Evolutionary conservation across 768 basidiomycete species (phyloP).

Genomic region (Rickenella mellea): DNA sequence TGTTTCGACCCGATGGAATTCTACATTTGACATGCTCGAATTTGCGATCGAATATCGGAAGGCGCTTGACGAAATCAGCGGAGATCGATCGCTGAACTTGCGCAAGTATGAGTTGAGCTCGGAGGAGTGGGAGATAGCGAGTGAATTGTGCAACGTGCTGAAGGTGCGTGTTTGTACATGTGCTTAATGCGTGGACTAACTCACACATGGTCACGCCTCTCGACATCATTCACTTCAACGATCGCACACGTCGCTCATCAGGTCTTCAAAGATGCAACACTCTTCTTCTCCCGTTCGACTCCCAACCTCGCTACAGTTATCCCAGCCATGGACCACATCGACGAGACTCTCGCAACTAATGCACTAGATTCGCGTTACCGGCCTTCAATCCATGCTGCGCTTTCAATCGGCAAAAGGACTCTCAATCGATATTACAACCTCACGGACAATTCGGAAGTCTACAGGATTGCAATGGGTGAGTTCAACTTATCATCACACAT

Average conservation of each 20-base stretch:
- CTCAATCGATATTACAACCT: conserved; percentile 17
- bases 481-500: too few species aligned
- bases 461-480: conserved; percentile 20
- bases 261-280: conserved; percentile 14
- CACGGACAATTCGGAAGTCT: conserved; percentile 15
- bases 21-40: conserved; percentile 12
- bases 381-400: conserved; percentile 4
- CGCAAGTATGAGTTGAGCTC: conserved; percentile 6
- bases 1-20: conserved; percentile 19
- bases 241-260: neutral
- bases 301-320: conserved; percentile 18
- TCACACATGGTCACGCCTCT: too few species aligned
- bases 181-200: too few species aligned
- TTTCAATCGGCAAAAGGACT: conserved; percentile 12
- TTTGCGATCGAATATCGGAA: conserved; percentile 7
- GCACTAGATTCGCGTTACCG: neutral
- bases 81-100: neutral
- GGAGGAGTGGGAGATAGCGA: conserved; percentile 9
- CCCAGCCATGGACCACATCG: conserved; percentile 16
- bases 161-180: conserved; percentile 14
- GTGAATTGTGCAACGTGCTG: conserved; percentile 11
- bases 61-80: conserved; percentile 5
- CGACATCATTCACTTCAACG: neutral
- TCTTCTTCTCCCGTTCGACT: conserved; percentile 14
- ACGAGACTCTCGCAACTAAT: conserved; percentile 12